Conservation (phyloP, 805 yeast genomes). For the Candida khao-thaluensis region DNA sequence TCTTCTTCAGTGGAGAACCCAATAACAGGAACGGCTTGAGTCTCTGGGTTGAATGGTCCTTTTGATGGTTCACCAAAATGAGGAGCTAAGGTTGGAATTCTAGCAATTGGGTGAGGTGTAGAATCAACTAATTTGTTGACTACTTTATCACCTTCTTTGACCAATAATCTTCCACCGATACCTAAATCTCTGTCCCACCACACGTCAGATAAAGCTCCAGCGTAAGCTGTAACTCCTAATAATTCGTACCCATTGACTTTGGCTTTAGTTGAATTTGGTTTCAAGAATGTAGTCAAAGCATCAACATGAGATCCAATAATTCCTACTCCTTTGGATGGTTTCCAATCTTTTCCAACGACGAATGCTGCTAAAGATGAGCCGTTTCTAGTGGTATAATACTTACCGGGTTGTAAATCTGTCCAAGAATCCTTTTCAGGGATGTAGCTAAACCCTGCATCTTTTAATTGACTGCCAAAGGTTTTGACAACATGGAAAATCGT, state of each 20-base stretch:
- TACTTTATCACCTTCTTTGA: constrained; percentile 20
- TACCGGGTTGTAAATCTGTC: constrained; percentile 19
- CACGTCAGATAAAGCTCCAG: constrained; percentile 31
- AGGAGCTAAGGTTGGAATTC: constrained; percentile 41
- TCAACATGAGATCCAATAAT: constrained; percentile 33
- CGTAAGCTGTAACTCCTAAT: constrained; percentile 42
- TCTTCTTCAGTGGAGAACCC: constrained; percentile 32
- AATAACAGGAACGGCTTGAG: constrained; percentile 39
- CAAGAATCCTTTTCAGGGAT: constrained; percentile 23
- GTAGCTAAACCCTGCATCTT: constrained; percentile 28
- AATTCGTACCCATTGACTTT: constrained; percentile 32
- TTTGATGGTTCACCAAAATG: constrained; percentile 32
- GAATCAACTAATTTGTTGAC: constrained; percentile 29
- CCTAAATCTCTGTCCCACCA: constrained; percentile 47
- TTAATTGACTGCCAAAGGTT: constrained; percentile 23
- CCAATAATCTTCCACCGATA: constrained; percentile 37
- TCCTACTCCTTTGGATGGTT: constrained; percentile 19
- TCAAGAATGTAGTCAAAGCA: constrained; percentile 29
- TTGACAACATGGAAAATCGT: constrained; percentile 39
- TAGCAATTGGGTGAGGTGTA: constrained; percentile 35
- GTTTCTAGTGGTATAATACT: constrained; percentile 25
- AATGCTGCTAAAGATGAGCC: constrained; percentile 39
- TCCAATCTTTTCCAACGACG: constrained; percentile 38
- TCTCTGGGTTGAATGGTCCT: constrained; percentile 33
- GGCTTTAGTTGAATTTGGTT: constrained; percentile 19